These are phyloP conservation scores for Chionographis japonica DNA, from an alignment of 106 monocot species.

Conservation along the genomic window DNA sequence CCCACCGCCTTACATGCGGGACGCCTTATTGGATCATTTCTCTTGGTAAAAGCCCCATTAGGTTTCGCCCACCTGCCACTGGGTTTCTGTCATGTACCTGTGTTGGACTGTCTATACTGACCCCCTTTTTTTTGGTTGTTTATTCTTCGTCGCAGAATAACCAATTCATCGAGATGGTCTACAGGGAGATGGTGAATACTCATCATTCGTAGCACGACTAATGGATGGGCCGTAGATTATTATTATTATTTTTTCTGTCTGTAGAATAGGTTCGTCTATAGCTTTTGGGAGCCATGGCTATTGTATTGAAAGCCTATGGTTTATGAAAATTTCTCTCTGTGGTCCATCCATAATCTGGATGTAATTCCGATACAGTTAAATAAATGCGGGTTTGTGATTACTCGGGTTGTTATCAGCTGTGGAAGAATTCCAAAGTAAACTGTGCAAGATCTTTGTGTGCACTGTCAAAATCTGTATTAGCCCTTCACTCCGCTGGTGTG, in stretches of 20 bases:
- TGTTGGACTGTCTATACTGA: background rate
- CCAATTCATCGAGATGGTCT: constrained; percentile 79
- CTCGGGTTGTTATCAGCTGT: too few species aligned
- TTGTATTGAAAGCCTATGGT: background rate
- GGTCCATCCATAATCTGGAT: too few species aligned
- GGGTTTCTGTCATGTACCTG: background rate
- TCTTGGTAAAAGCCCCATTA: too few species aligned
- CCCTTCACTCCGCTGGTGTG: too few species aligned
- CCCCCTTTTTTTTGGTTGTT: background rate
- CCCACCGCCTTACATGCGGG: too few species aligned
- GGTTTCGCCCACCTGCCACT: too few species aligned
- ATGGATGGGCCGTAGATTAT: background rate
- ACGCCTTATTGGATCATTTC: too few species aligned
- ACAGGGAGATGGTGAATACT: constrained; percentile 58
- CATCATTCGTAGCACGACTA: constrained; percentile 29
- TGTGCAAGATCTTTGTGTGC: too few species aligned
- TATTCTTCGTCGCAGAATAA: constrained; percentile 40
- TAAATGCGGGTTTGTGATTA: too few species aligned
- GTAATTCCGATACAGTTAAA: too few species aligned
- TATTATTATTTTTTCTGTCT: background rate
- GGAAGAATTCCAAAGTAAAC: too few species aligned
- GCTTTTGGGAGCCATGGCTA: background rate
- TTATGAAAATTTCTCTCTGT: background rate
- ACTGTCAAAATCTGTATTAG: too few species aligned
- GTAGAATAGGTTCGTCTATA: background rate